These are phyloP conservation scores for Candida sanyiensis DNA, from an alignment of 805 yeast species.

Conservation along the genomic window DNA sequence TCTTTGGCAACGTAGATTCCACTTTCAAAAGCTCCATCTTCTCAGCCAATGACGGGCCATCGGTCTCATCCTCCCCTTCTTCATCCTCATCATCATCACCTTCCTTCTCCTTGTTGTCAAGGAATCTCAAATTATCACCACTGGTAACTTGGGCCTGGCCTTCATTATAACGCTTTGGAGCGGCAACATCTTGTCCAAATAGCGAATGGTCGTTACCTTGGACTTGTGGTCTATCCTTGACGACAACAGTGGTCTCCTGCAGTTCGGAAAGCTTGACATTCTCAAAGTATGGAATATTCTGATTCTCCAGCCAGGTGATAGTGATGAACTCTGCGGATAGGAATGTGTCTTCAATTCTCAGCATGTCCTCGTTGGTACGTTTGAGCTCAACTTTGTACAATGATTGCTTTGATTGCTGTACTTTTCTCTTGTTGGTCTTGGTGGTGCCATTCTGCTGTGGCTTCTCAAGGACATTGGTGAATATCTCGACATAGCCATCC, in stretches of 20 bases:
- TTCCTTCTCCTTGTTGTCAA: constrained; percentile 43
- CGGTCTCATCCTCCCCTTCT: constrained; percentile 38
- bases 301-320: constrained; percentile 59
- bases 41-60: constrained; percentile 50
- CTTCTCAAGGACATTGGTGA: constrained; percentile 46
- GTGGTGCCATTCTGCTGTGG: constrained; percentile 8
- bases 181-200: constrained; percentile 41
- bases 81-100: constrained; percentile 27
- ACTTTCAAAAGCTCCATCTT: constrained; percentile 35
- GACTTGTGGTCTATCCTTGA: constrained; percentile 37
- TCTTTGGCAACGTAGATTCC: constrained; percentile 24
- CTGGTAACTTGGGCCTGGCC: constrained; percentile 53
- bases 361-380: constrained; percentile 35
- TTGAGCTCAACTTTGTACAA: constrained; percentile 40
- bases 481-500: constrained; percentile 68
- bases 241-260: constrained; percentile 22
- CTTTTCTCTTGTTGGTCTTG: constrained; percentile 38
- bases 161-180: constrained; percentile 54
- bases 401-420: constrained; percentile 47
- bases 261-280: constrained; percentile 40
- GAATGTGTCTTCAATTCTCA: constrained; percentile 29
- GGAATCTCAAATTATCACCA: constrained; percentile 57
- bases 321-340: constrained; percentile 34
- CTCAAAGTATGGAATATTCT: constrained; percentile 52
- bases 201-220: constrained; percentile 37